phyloP scores from a whole-genome alignment of 257 asterid genomes.

The Solanum megistacrolobum region DNA sequence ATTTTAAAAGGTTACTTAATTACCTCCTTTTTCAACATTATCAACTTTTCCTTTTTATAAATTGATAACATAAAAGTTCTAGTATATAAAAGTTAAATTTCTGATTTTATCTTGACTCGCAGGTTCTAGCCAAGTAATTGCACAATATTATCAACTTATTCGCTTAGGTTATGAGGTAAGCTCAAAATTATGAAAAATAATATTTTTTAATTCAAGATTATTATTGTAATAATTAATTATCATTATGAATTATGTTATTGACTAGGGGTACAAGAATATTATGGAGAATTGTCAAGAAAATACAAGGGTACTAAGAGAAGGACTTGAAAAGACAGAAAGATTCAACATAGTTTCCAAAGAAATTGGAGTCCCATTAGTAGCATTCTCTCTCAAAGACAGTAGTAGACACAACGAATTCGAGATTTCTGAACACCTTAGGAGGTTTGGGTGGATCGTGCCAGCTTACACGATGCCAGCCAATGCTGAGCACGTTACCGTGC shows the following conservation, averaged over 20 bases:
- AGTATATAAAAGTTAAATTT: not conserved
- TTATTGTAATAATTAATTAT: not conserved
- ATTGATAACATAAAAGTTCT: too few relatives aligned
- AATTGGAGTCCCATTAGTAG: constrained; percentile 12
- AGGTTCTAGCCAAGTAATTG: constrained; percentile 20
- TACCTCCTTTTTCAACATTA: too few relatives aligned
- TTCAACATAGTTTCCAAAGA: constrained; percentile 14
- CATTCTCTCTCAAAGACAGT: constrained; percentile 13
- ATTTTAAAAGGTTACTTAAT: too few relatives aligned
- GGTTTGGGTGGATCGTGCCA: constrained; percentile 20
- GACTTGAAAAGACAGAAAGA: constrained; percentile 2
- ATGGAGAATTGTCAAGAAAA: constrained; percentile 19
- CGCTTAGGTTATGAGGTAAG: constrained; percentile 18
- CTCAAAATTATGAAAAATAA: not conserved
- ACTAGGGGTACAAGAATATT: constrained; percentile 9
- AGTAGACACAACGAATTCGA: constrained; percentile 7
- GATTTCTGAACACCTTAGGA: constrained; percentile 5
- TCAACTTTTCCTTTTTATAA: too few relatives aligned
- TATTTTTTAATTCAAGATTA: not conserved
- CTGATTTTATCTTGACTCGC: not conserved
- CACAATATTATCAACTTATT: constrained; percentile 18
- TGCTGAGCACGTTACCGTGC: constrained; percentile 11
- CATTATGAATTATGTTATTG: not conserved
- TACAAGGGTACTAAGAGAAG: not conserved
- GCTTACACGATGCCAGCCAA: constrained; percentile 20